Conservation (phyloP, 1,284 basidiomycete species). For the Austroboletus niveus region DNA sequence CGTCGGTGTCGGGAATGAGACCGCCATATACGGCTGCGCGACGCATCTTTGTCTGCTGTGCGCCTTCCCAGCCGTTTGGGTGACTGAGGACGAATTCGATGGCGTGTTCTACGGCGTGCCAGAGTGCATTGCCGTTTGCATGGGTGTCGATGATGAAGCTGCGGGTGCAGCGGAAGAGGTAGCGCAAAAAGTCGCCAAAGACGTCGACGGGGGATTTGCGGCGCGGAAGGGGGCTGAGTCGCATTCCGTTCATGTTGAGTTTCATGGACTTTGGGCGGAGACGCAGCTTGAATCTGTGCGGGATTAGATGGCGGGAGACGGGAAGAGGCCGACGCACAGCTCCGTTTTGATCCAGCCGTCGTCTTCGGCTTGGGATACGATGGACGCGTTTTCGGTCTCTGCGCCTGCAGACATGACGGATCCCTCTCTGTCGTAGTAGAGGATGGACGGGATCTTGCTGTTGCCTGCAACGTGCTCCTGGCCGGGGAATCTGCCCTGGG, state of each 20-base stretch:
- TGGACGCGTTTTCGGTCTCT: slow-evolving; percentile 63
- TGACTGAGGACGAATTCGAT: slow-evolving; percentile 73
- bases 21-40: slow-evolving; percentile 64
- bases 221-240: slow-evolving; percentile 61
- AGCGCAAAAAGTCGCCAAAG: slow-evolving; percentile 74
- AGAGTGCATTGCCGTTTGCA: slow-evolving; percentile 61
- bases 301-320: neutral
- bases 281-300: slow-evolving; percentile 69
- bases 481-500: slow-evolving; percentile 60
- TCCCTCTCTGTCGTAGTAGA: slow-evolving; percentile 67
- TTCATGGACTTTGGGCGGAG: slow-evolving; percentile 72
- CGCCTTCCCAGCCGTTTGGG: slow-evolving; percentile 81
- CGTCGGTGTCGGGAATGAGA: slow-evolving; percentile 68
- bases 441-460: slow-evolving; percentile 73
- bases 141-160: slow-evolving; percentile 75
- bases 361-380: slow-evolving; percentile 64
- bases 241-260: slow-evolving; percentile 78
- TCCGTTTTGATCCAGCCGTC: slow-evolving; percentile 72
- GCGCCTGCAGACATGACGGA: slow-evolving; percentile 69
- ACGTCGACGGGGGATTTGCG: slow-evolving; percentile 66
- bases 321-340: slow-evolving; percentile 45
- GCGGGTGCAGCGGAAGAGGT: slow-evolving; percentile 68
- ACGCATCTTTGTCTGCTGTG: slow-evolving; percentile 75
- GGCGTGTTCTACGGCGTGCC: slow-evolving; percentile 58
- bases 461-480: slow-evolving; percentile 83